Evolutionary conservation across 1,139 yeast genomes (phyloP), one percentile per base, ranked within the genome.

Genomic region (Casaregolazyma suthepensis): DNA sequence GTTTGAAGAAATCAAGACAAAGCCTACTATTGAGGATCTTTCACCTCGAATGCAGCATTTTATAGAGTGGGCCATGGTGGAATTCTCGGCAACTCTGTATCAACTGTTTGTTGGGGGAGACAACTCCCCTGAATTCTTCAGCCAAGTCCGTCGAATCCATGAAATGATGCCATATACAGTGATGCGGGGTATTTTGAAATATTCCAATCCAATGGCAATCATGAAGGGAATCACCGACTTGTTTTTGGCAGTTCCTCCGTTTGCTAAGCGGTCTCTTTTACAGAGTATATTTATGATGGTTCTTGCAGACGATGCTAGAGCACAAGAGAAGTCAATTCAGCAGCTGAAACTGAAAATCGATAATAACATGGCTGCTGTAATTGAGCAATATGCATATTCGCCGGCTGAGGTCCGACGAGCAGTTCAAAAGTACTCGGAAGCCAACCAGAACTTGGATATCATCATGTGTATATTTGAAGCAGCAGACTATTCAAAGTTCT

Each of bases 151-250:
- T 56, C 79, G 83, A 56, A 72, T 91, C 50, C 96, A 91, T 68
- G 71, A 76, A 37, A 65, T 87, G 56, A 80, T 90, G 71, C 98
- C 97, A 0, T 90, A 90, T 66, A 73, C 78, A 1, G 66, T 90
- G 48, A 79, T 90, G 67, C 83, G 84, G 51, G 88, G 88, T 17
- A 84, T 91, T 35, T 70, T 91, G 60, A 77, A 82, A 62, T 83
- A 84, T 59, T 87, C 97, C 1, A 91, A 91, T 64, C 98, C 98
- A 2, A 81, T 89, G 70, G 81, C 86, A 50, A 82, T 91, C 43
- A 81, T 88, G 71, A 85, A 90, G 54, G 82, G 86, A 23, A 56
- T 90, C 63, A 77, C 90, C 35, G 96, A 89, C 63, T 67, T 91
- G 55, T 80, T 91, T 57, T 79, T 91, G 69, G 87, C 90, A 19